A percentile compares a stretch with the other conserved stretches of the same genome.
Evolutionary conservation across 2,329 filamentous ascomycete species (phyloP).

Genomic region (Claviceps sp.): DNA sequence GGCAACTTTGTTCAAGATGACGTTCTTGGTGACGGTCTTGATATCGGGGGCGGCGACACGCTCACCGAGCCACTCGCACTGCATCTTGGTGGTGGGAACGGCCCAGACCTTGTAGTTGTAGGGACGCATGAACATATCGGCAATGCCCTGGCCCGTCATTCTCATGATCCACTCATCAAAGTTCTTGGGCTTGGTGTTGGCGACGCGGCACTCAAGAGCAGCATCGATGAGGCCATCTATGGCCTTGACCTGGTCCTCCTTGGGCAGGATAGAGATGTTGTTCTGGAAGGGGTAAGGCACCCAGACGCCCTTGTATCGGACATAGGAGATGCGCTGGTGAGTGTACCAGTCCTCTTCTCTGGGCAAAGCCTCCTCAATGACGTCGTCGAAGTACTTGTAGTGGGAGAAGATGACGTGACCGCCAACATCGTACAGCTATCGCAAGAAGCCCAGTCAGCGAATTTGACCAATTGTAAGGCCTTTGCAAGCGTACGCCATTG

Average conservation of each 20-base stretch:
- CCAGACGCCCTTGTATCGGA: constrained; percentile 92
- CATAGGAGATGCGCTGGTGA: constrained; percentile 97
- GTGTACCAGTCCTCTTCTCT: constrained; percentile 92
- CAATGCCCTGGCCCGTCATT: constrained; percentile 78
- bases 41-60: constrained; percentile 93
- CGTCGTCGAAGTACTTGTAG: constrained; percentile 99
- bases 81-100: constrained; percentile 98
- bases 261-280: constrained; percentile 96
- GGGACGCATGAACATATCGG: constrained; percentile 94
- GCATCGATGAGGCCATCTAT: constrained; percentile 95
- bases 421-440: constrained; percentile 91
- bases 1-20: constrained; percentile 89
- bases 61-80: constrained; percentile 97
- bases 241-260: constrained; percentile 90
- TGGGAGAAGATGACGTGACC: constrained; percentile 98
- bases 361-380: constrained; percentile 90
- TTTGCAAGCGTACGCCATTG: not conserved
- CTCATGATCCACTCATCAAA: constrained; percentile 98
- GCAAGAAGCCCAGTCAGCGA: not conserved
- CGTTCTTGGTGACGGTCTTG: constrained; percentile 86
- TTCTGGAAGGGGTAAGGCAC: constrained; percentile 99
- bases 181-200: constrained; percentile 84
- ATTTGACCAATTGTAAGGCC: not conserved
- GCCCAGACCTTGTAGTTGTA: constrained; percentile 99
- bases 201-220: constrained; percentile 70